Base-by-base conservation (phyloP, 148 eudicot species). In the Dysphania ambrosioides region DNA sequence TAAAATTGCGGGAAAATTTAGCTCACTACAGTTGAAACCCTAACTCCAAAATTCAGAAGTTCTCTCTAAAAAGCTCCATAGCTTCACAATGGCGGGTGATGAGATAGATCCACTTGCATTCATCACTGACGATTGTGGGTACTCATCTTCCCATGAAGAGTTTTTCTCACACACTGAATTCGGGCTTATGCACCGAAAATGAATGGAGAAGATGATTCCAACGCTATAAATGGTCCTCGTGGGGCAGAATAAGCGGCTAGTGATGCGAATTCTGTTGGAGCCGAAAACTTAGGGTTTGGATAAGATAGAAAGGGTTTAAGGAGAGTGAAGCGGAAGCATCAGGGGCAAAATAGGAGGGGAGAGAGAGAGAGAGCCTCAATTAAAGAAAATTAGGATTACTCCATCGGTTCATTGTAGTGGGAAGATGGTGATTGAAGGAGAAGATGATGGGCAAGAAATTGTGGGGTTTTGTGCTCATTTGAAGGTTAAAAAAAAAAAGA, bases 61-160 rank as follows among this genome's bases (percentile, higher is more conserved):
- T 60, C 62, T 51, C 58, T 70, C 41, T 60, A 34, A 51, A 69
- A 56, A 5, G 3, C 4, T 16, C 55, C 21, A 47, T 73, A 79
- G 12, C 78, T 69, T 66, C 18, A 42, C 68, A 80, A 77, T 77
- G 81, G 82, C 67, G 77, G 70, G 61, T 2, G 18, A 66, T 32
- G 55, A 21, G 13, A 68, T 72, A 35, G 83, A 80, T 35, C 78
- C 71, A 1, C 78, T 41, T 72, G 82, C 59, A 32, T 72, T 71
- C 4, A 31, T 82, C 24, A 11, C 60, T 68, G 36, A 55, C 11
- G 12, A 63, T 23, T 78, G 86, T 66, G 53, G 24, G 1, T 36
- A 59, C 41, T 72, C 86, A n/a, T 26, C 72, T 12, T 83, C 84
- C 5, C 88, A 85, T 73, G 82, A 85, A 69, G 82, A 76, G 3